Evolutionary conservation across 345 rosid species (phyloP), one percentile per base, ranked within the genome.

Genomic region (Populus davidiana): DNA sequence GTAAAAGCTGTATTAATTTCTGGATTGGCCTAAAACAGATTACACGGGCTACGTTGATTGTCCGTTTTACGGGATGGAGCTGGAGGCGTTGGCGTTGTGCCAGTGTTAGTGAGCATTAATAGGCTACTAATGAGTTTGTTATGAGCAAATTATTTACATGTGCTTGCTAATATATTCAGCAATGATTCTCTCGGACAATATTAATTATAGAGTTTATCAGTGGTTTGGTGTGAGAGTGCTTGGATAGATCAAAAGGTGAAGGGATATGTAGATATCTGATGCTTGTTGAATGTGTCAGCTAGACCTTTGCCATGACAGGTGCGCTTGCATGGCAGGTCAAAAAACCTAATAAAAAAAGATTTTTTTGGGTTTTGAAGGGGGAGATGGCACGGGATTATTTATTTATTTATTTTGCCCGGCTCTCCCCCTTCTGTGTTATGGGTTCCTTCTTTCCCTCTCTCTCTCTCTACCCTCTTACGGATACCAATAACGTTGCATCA

Each of bases 281-380:
- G 21, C 39, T 31, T 65, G 20, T 67, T 36, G 21, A 31, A 13
- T 36, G 56, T 62, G 41, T 8, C 41, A 38, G 41, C 90, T 94
- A 80, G 94, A 84, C 91, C 94, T 92, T 92, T 92, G 97, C 94
- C 93, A 90, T 89, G 91, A 35, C 91, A 84, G 97, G 97, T 92
- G 97, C 93, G 97, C 97, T 92, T 86, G 97, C 91, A 84, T 89
- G 97, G 97, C 94, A 81, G 97, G 94, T 92, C 97, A 81, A 2
- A 38, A 17, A 71, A 29, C 25, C 27, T 71, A 80, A 80, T 80
- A 80, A 71, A 80, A 80, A 41, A 47, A 31, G 27, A 27, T 27
- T 69, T 78, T 66, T 16, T 25, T 76, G 67, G 77, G 70, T 27
- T 65, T 36, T 16, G 16, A 20, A 36, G 82, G 81, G 81, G 90